Evolutionary conservation across 2,329 filamentous ascomycete species (phyloP).

Genomic region (Keithomyces neogunnii): DNA sequence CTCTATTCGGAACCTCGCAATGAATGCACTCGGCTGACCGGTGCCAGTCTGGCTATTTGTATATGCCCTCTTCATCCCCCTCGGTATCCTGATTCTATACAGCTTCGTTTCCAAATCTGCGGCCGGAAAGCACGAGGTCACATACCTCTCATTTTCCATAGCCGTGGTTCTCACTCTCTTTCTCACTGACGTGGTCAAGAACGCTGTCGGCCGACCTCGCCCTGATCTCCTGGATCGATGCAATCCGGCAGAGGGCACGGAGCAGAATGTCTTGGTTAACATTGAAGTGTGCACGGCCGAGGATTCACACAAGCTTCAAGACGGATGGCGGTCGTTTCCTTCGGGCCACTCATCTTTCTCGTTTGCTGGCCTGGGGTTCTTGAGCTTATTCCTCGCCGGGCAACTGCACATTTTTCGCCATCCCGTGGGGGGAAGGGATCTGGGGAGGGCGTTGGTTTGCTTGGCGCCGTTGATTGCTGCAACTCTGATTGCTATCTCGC

Average conservation of each 20-base stretch:
- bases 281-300: constrained; percentile 67
- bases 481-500: constrained; percentile 58
- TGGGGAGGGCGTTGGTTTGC: constrained; percentile 49
- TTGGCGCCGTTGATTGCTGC: constrained; percentile 53
- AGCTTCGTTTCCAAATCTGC: constrained; percentile 53
- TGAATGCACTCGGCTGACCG: neutral
- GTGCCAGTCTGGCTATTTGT: constrained; percentile 60
- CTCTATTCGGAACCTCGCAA: neutral
- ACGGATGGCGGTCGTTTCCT: constrained; percentile 79
- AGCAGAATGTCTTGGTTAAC: constrained; percentile 45
- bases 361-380: constrained; percentile 70
- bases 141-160: constrained; percentile 72
- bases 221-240: constrained; percentile 65
- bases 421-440: constrained; percentile 35
- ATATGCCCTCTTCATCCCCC: constrained; percentile 67
- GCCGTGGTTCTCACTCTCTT: constrained; percentile 69
- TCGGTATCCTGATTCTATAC: constrained; percentile 57
- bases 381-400: constrained; percentile 61
- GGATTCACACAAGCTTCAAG: constrained; percentile 60
- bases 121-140: constrained; percentile 75
- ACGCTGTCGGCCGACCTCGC: constrained; percentile 67
- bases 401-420: constrained; percentile 51
- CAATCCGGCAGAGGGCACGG: constrained; percentile 50
- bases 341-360: constrained; percentile 73
- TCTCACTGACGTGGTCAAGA: constrained; percentile 87